Evolutionary conservation across 176 grass and related monocot genomes (phyloP), one percentile per base, ranked within the genome.

Genomic region (Zoysia pacifica): DNA sequence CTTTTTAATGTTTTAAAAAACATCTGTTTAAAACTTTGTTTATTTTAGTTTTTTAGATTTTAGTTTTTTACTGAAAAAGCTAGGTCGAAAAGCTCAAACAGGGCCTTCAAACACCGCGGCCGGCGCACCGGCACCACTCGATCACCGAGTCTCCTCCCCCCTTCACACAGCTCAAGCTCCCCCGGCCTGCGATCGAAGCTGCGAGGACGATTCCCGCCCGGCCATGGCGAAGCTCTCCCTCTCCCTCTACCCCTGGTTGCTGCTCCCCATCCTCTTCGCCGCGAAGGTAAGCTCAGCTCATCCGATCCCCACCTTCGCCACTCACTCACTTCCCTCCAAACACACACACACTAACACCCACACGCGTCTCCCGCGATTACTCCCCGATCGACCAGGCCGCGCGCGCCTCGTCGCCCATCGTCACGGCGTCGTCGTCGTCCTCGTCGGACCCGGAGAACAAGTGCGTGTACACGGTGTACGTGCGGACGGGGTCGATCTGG

Each of bases 381-480:
- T 13, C 5, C 20, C 14, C 14, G 6, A 46, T 40, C 0, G 18
- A 13, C 14, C 0, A 76, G 78, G 28, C 28, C 28, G 72, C 78
- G 65, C 53, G 11, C 65, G 72, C 65, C 19, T 44, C 60, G 8
- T 11, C 42, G 66, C 5, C 15, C 18, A 46, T 28, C 38, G 54
- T 38, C 4, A 28, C 37, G 69, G 70, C 4, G 15, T 2, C 11
- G 53, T 20, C 7, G 51, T 52, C 40, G 45, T 20, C 28, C 28
- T 28, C 28, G 5, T 69, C 75, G 12, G 87, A 89, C 65, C 82
- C 82, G 65, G 46, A 80, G 48, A 38, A 81, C 52, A 11, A 84
- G 76, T 97, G 95, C 86, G 92, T 97, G 86, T 97, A 97, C 92
- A 93, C 95, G 74, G 44, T 94, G 79, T 97, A 88, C 87, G 79